These are phyloP conservation scores for Mollisiaceae sp. DNA, from an alignment of 2,329 filamentous ascomycete species.

Conservation along the genomic window DNA sequence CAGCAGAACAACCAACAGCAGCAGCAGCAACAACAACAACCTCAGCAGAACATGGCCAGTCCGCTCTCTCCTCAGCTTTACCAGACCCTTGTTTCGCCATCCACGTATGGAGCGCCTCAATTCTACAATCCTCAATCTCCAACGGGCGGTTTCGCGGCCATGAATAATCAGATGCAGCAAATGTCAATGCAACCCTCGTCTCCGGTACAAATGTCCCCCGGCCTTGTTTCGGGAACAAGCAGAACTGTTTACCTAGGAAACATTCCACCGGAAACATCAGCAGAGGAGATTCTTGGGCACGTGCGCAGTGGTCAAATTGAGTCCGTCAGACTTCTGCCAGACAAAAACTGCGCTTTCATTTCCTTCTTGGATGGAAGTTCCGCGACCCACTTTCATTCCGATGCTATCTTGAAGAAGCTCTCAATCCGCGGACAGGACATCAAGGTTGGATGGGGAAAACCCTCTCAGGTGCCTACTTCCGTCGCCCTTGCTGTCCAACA, in stretches of 20 bases:
- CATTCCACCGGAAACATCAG: slow-evolving; percentile 95
- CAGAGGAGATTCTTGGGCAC: slow-evolving; percentile 95
- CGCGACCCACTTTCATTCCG: slow-evolving; percentile 98
- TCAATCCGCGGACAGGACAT: slow-evolving; percentile 99
- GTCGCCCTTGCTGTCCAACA: slow-evolving; percentile 98
- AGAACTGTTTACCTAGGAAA: slow-evolving; percentile 97
- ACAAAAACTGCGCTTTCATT: slow-evolving; percentile 99
- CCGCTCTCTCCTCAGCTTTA: slow-evolving; percentile 84
- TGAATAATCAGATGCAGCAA: slow-evolving; percentile 50
- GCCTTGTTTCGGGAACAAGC: slow-evolving; percentile 86
- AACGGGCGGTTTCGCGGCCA: slow-evolving; percentile 68
- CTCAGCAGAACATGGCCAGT: slow-evolving; percentile 65
- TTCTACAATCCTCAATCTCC: slow-evolving; percentile 88
- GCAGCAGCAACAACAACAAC: slow-evolving; percentile 58
- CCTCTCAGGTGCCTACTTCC: slow-evolving; percentile 95
- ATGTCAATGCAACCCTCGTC: slow-evolving; percentile 67
- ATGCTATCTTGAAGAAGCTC: slow-evolving; percentile 99
- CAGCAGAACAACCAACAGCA: slow-evolving; percentile 57
- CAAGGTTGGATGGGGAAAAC: slow-evolving; percentile 99
- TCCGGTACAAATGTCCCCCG: slow-evolving; percentile 77
- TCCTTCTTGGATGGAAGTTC: slow-evolving; percentile 98
- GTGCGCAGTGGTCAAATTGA: slow-evolving; percentile 98
- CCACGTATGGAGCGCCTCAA: slow-evolving; percentile 79
- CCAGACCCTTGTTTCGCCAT: slow-evolving; percentile 84
- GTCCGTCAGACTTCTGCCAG: slow-evolving; percentile 93